Conservation (phyloP, 1,284 basidiomycete species). For the Ceratobasidium sp. region DNA sequence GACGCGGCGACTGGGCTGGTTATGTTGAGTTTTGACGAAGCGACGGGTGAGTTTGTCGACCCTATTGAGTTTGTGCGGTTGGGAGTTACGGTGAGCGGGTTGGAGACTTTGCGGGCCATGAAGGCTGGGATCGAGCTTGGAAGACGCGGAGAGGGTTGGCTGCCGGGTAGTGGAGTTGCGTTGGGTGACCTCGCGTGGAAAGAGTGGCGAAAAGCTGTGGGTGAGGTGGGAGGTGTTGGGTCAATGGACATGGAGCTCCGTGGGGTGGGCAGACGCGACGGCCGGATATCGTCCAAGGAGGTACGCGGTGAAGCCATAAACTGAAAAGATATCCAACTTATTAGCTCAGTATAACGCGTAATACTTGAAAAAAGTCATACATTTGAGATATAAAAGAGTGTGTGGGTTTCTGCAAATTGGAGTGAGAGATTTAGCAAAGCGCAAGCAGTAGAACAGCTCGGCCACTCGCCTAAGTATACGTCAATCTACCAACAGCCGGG, state of each 20-base stretch:
- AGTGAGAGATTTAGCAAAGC: neutral
- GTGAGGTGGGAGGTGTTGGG: conserved; percentile 21
- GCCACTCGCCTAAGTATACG: neutral
- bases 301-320: conserved; percentile 16
- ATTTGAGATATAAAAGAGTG: conserved; percentile 10
- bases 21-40: too few species aligned
- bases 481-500: neutral
- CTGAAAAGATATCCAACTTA: neutral
- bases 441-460: neutral
- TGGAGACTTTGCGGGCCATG: conserved; percentile 36
- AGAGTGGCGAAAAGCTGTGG: conserved; percentile 15
- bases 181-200: conserved; percentile 50
- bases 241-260: conserved; percentile 28
- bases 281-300: conserved; percentile 52
- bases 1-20: too few species aligned
- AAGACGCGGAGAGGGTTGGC: conserved; percentile 46
- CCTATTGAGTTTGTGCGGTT: conserved; percentile 18
- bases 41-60: neutral
- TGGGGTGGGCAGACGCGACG: conserved; percentile 38
- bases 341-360: neutral
- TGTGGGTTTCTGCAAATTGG: neutral
- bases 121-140: conserved; percentile 50
- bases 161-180: conserved; percentile 51
- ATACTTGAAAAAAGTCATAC: neutral
- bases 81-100: conserved; percentile 31